Evolutionary conservation across 345 rosid genomes (phyloP).

Genomic region (Murraya koenigii): DNA sequence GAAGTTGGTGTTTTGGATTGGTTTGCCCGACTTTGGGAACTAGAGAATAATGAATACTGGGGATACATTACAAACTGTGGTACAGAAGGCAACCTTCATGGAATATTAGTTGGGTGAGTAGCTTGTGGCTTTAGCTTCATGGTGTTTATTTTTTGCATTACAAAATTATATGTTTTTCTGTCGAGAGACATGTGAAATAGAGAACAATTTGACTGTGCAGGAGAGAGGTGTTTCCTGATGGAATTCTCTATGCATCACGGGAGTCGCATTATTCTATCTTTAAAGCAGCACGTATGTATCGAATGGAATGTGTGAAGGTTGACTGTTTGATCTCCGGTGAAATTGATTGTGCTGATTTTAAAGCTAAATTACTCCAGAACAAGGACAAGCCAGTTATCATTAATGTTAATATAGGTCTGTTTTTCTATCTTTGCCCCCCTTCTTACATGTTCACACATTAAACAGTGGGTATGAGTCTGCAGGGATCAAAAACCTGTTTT

Average conservation of each 20-base stretch:
- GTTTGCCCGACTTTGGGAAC: conserved; percentile 99
- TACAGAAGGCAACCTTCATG: conserved; percentile 99
- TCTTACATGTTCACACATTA: background rate
- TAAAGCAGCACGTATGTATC: conserved; percentile 94
- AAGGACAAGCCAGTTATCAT: conserved; percentile 91
- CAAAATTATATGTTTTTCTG: background rate
- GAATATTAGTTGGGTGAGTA: conserved; percentile 89
- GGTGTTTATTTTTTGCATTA: background rate
- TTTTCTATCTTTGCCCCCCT: conserved; percentile 13
- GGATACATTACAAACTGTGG: conserved; percentile 98
- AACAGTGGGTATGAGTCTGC: background rate
- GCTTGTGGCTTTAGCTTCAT: background rate
- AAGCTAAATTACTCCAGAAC: conserved; percentile 60
- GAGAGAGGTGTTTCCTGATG: conserved; percentile 92
- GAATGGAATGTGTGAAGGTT: conserved; percentile 86
- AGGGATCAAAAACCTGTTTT: background rate
- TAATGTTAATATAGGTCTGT: conserved; percentile 85
- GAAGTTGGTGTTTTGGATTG: conserved; percentile 99
- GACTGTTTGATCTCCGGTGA: conserved; percentile 76
- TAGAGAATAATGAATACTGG: conserved; percentile 94
- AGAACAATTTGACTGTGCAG: conserved; percentile 30
- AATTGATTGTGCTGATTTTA: conserved; percentile 80
- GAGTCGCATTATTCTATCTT: conserved; percentile 92
- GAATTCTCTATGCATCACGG: conserved; percentile 78
- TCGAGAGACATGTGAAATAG: background rate